Evolutionary conservation across 2,329 filamentous ascomycete species (phyloP).

Genomic region (Epichloe hybrida): DNA sequence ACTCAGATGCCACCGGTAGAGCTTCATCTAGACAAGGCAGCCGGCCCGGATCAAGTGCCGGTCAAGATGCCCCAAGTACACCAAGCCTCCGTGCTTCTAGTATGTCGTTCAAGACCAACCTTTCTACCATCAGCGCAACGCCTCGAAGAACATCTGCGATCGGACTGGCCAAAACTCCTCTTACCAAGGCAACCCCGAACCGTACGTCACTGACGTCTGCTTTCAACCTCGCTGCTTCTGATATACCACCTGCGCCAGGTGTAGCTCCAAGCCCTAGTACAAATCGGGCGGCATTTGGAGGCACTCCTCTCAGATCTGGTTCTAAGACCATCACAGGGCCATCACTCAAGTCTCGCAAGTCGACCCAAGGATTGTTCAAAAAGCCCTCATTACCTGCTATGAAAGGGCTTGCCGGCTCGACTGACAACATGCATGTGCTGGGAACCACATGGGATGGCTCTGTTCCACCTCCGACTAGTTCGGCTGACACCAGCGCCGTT

Average conservation of each 20-base stretch:
- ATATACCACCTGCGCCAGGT: slow-evolving; percentile 11
- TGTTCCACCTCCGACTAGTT: slow-evolving; percentile 12
- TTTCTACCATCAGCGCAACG: slow-evolving; percentile 30
- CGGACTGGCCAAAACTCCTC: slow-evolving; percentile 12
- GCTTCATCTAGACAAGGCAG: slow-evolving; percentile 36
- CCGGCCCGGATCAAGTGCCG: slow-evolving; percentile 42
- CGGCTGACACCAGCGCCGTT: slow-evolving; percentile 7
- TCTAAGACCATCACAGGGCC: slow-evolving; percentile 34
- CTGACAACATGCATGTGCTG: slow-evolving; percentile 1
- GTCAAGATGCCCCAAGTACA: slow-evolving; percentile 24
- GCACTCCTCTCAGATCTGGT: slow-evolving; percentile 23
- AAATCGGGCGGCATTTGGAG: slow-evolving; percentile 18
- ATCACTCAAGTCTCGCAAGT: slow-evolving; percentile 35
- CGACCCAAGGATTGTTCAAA: slow-evolving; percentile 38
- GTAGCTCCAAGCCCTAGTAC: slow-evolving; percentile 25
- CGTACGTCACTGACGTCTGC: slow-evolving; percentile 11
- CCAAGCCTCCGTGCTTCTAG: slow-evolving; percentile 30
- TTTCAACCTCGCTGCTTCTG: slow-evolving; percentile 14
- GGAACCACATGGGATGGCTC: slow-evolving; percentile 18
- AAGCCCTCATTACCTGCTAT: slow-evolving; percentile 35
- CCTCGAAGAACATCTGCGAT: slow-evolving; percentile 21
- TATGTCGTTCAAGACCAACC: slow-evolving; percentile 28
- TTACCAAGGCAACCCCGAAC: slow-evolving; percentile 11
- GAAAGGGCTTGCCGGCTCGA: slow-evolving; percentile 9
- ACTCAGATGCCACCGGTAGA: slow-evolving; percentile 42